Conservation (phyloP, 306 rosid species). For the Trifolium repens region DNA sequence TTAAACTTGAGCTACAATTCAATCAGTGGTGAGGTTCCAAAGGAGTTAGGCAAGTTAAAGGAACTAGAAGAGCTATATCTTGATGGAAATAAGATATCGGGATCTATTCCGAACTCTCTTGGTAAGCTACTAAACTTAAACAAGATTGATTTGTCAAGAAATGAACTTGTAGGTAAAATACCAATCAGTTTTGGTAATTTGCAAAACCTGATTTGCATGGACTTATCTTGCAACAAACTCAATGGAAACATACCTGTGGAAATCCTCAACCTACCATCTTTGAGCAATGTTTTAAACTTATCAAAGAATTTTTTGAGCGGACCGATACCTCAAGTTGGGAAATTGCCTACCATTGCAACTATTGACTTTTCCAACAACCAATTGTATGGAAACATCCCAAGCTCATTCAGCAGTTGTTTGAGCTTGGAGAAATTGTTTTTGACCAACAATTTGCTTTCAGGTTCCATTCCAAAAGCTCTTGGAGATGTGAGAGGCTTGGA, state of each 20-base stretch:
- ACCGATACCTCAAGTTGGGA: constrained; percentile 60
- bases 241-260: constrained; percentile 66
- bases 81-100: constrained; percentile 57
- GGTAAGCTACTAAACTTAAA: constrained; percentile 62
- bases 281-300: constrained; percentile 61
- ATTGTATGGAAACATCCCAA: constrained; percentile 58
- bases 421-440: constrained; percentile 64
- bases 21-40: constrained; percentile 67
- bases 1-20: constrained; percentile 65
- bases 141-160: constrained; percentile 62
- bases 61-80: constrained; percentile 53
- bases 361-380: constrained; percentile 67
- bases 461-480: constrained; percentile 61
- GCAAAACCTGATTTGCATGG: constrained; percentile 57
- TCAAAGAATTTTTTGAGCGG: constrained; percentile 68
- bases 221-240: constrained; percentile 67
- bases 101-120: constrained; percentile 63
- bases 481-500: constrained; percentile 63
- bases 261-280: constrained; percentile 55
- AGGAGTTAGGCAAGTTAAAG: constrained; percentile 57
- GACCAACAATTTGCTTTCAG: constrained; percentile 61
- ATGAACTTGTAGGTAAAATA: constrained; percentile 53
- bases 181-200: constrained; percentile 60
- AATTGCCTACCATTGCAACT: constrained; percentile 43
- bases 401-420: constrained; percentile 56